A percentile compares a stretch with the other conserved stretches of the same genome.
Conservation (phyloP, 768 basidiomycete species). For the Rhodotorula taiwanensis region DNA sequence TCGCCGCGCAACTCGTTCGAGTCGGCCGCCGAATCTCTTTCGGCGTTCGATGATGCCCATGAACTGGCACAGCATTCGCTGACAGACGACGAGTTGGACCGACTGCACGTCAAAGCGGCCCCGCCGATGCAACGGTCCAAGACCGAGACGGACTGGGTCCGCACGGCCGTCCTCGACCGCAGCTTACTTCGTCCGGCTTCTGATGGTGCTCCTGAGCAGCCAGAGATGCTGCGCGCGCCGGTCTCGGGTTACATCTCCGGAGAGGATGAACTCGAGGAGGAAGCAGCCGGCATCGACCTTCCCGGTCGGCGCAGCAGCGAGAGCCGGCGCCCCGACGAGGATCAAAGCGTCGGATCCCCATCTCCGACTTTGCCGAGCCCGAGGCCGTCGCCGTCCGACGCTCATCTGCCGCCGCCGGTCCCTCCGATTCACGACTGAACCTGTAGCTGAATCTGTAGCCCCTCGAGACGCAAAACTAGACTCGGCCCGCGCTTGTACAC, state of each 20-base stretch:
- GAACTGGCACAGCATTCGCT: constrained; percentile 1
- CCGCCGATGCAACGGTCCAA: constrained; percentile 32
- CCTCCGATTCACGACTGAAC: no score
- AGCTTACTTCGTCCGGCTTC: no score
- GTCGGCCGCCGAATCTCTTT: constrained; percentile 14
- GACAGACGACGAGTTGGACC: constrained; percentile 35
- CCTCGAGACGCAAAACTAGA: no score
- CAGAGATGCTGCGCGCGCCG: neutral
- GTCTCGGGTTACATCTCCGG: neutral
- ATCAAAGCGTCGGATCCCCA: no score
- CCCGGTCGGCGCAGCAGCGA: neutral
- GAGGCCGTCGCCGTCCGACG: no score
- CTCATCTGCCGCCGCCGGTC: no score
- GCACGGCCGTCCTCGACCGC: no score
- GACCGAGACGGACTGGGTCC: constrained; percentile 27
- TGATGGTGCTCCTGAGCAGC: no score
- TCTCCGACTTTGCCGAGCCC: no score
- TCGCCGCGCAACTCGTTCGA: constrained; percentile 27
- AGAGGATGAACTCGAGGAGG: constrained; percentile 29
- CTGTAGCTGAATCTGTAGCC: no score
- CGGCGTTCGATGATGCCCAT: neutral
- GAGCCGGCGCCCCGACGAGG: neutral
- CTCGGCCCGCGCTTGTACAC: no score
- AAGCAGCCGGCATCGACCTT: neutral
- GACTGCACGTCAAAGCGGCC: constrained; percentile 13